Percentiles rank a stretch among this genome's conserved stretches.
These are phyloP conservation scores for Sphaerostilbella broomeana DNA, from an alignment of 2,329 filamentous ascomycete genomes.

Conservation along the genomic window DNA sequence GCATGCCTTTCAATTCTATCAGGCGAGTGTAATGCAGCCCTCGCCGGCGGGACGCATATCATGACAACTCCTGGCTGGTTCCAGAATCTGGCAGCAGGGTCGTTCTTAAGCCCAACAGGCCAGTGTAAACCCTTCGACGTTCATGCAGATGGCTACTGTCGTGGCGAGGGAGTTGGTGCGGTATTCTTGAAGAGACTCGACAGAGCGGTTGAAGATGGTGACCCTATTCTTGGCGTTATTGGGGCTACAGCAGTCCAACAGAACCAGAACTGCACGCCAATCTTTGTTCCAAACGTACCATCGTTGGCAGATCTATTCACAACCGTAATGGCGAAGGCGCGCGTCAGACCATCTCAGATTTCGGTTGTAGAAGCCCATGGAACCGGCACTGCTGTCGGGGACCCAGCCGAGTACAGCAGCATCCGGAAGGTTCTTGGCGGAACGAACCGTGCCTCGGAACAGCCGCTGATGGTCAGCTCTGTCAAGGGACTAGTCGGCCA, in stretches of 20 bases:
- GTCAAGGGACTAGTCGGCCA: slow-evolving; percentile 25
- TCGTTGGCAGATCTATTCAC: slow-evolving; percentile 10
- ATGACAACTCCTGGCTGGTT: slow-evolving; percentile 24
- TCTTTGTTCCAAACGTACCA: slow-evolving; percentile 33
- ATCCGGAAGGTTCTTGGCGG: slow-evolving; percentile 12
- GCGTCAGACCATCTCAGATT: slow-evolving; percentile 13
- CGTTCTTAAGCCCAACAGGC: slow-evolving; percentile 26
- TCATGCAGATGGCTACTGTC: slow-evolving; percentile 43
- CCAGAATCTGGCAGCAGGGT: slow-evolving; percentile 19
- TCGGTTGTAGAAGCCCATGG: slow-evolving; percentile 40
- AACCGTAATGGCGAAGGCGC: slow-evolving; percentile 30
- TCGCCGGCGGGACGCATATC: slow-evolving; percentile 36
- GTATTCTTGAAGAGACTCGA: slow-evolving; percentile 43
- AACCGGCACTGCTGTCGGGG: slow-evolving; percentile 46
- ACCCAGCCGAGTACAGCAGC: slow-evolving; percentile 37
- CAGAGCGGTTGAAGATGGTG: slow-evolving; percentile 39
- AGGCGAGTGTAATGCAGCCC: slow-evolving; percentile 27
- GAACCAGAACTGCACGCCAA: slow-evolving; percentile 34
- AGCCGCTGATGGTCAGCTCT: slow-evolving; percentile 16
- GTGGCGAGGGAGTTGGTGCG: slow-evolving; percentile 40
- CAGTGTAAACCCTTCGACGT: slow-evolving; percentile 29
- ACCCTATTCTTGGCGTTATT: slow-evolving; percentile 38
- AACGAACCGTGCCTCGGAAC: slow-evolving; percentile 10
- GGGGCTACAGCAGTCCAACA: slow-evolving; percentile 33
- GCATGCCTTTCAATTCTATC: slow-evolving; percentile 26